Percentiles rank a stretch among this genome's conserved stretches.
Conservation (phyloP, 2,329 filamentous ascomycete genomes). For the Coleophoma eucalyptorum region DNA sequence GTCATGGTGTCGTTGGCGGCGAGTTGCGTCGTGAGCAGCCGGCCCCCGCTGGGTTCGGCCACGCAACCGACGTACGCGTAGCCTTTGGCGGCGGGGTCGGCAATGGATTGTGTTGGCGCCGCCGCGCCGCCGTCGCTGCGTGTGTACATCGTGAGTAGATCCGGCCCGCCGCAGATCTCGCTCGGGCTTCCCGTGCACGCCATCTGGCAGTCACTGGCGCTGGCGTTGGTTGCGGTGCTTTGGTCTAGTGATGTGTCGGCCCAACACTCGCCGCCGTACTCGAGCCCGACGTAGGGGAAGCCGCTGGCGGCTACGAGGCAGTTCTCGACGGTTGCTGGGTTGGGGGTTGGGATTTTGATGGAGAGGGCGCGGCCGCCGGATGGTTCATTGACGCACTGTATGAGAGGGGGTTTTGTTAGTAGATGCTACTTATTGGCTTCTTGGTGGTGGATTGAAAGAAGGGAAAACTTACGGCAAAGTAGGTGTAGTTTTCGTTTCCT, state of each 20-base stretch:
- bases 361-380: not conserved
- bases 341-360: not conserved
- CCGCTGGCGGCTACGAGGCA: not conserved
- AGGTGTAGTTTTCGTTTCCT: slow-evolving; percentile 3
- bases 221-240: not conserved
- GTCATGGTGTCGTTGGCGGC: not conserved
- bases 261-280: slow-evolving; percentile 4
- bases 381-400: slow-evolving; percentile 1
- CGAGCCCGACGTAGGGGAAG: not conserved
- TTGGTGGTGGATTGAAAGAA: not conserved
- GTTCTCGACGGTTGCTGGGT: not conserved
- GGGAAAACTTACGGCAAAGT: not conserved
- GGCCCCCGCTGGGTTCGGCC: not conserved
- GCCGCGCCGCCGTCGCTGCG: not conserved
- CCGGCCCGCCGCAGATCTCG: slow-evolving; percentile 1
- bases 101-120: not conserved
- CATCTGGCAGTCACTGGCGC: not conserved
- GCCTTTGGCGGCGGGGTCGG: not conserved
- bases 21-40: not conserved
- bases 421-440: too few species aligned
- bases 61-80: not conserved
- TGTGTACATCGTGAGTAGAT: not conserved
- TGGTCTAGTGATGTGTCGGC: not conserved
- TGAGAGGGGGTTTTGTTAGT: not conserved
- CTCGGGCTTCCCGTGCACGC: not conserved